These are phyloP conservation scores for Diplodia corticola DNA, from an alignment of 2,329 filamentous ascomycete genomes.

Conservation along the genomic window DNA sequence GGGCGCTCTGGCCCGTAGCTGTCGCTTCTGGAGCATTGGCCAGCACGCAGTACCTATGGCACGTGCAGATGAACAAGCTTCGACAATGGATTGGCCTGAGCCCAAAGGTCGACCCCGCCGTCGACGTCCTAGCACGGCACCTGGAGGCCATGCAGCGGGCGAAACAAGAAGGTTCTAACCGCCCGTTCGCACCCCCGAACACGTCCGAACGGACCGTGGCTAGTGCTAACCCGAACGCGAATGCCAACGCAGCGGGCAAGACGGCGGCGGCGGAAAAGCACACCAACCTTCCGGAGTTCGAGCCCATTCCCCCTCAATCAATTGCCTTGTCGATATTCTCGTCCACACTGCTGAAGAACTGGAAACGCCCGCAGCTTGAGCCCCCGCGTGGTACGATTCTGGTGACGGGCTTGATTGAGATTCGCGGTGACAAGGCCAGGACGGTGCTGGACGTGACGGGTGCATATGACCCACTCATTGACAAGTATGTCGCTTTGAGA, in stretches of 20 bases:
- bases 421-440: constrained; percentile 45
- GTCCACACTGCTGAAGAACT: constrained; percentile 15
- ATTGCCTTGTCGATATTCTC: constrained; percentile 22
- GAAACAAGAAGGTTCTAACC: constrained; percentile 10
- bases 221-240: neutral
- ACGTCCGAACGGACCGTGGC: constrained; percentile 3
- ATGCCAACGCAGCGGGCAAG: neutral
- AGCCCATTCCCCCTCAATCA: constrained; percentile 17
- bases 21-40: constrained; percentile 38
- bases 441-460: constrained; percentile 48
- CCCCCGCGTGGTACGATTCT: constrained; percentile 48
- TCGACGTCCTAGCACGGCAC: neutral
- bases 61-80: constrained; percentile 38
- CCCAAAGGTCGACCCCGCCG: constrained; percentile 25
- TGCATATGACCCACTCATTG: constrained; percentile 47
- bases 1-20: constrained; percentile 42
- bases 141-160: constrained; percentile 21
- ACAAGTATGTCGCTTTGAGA: constrained; percentile 37
- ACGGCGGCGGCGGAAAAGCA: constrained; percentile 20
- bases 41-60: constrained; percentile 35
- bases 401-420: constrained; percentile 48
- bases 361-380: constrained; percentile 35
- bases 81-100: constrained; percentile 41
- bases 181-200: constrained; percentile 9
- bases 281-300: constrained; percentile 17